These are phyloP conservation scores for Trypanosomatidae sp. DNA, from an alignment of 208 protist genomes.

Conservation along the genomic window DNA sequence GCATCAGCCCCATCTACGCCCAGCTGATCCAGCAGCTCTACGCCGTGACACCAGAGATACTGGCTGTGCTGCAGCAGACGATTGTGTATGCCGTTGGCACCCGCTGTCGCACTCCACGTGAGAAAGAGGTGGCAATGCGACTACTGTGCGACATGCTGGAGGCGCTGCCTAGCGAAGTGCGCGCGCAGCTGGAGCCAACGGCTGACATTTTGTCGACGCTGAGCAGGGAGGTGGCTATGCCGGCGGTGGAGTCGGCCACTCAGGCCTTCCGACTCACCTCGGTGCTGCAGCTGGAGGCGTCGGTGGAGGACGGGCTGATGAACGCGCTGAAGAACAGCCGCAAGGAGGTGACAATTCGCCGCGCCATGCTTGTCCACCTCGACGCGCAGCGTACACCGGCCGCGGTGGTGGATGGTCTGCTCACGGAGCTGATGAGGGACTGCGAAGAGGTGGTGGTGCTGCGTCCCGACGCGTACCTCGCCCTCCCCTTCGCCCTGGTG, in stretches of 20 bases:
- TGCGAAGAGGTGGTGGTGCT: slow-evolving; percentile 78
- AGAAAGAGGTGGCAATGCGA: slow-evolving; percentile 72
- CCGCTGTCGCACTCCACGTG: slow-evolving; percentile 64
- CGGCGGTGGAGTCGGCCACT: slow-evolving; percentile 48
- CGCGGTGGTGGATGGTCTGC: slow-evolving; percentile 40
- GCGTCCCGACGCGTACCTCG: slow-evolving; percentile 84
- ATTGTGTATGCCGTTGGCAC: slow-evolving; percentile 45
- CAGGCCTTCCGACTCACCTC: slow-evolving; percentile 65
- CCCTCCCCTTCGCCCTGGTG: slow-evolving; percentile 45
- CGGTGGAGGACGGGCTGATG: slow-evolving; percentile 52
- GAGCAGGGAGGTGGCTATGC: slow-evolving; percentile 63
- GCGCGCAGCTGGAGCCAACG: slow-evolving; percentile 4
- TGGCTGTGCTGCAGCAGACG: slow-evolving; percentile 42
- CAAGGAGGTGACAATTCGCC: slow-evolving; percentile 54
- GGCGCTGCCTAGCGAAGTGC: slow-evolving; percentile 24
- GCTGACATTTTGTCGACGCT: slow-evolving; percentile 46
- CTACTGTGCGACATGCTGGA: slow-evolving; percentile 52
- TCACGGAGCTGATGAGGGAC: slow-evolving; percentile 49
- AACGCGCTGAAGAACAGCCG: slow-evolving; percentile 56
- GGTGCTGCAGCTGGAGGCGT: slow-evolving; percentile 40
- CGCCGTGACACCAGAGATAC: slow-evolving; percentile 19
- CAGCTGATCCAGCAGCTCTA: slow-evolving; percentile 42
- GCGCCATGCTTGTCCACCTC: slow-evolving; percentile 69
- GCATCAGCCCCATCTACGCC: slow-evolving; percentile 43
- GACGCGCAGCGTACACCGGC: slow-evolving; percentile 32